Evolutionary conservation across 176 grass and related monocot species (phyloP).

Genomic region (Areca catechu): DNA sequence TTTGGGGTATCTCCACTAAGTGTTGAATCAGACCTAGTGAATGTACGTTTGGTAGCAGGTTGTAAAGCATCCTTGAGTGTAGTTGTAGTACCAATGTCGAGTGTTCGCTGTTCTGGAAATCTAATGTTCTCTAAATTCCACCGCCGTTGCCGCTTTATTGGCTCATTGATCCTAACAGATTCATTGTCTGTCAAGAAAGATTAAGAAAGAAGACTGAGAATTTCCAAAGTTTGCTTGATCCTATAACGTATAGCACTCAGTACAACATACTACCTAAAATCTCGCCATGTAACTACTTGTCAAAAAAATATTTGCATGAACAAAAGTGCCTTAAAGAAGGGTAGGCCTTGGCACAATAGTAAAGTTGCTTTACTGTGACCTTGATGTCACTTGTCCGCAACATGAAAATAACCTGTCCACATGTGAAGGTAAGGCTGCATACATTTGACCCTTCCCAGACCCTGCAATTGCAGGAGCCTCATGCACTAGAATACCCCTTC

Average conservation of each 20-base stretch:
- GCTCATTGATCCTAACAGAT: slow-evolving; percentile 38
- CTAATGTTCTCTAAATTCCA: slow-evolving; percentile 61
- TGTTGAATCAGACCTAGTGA: slow-evolving; percentile 64
- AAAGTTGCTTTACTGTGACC: no score
- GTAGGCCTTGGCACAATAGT: no score
- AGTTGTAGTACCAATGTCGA: slow-evolving; percentile 34
- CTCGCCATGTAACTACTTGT: no score
- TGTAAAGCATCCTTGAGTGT: slow-evolving; percentile 51
- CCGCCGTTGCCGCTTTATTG: slow-evolving; percentile 69
- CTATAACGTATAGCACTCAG: not conserved
- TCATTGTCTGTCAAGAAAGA: slow-evolving; percentile 36
- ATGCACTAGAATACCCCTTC: no score
- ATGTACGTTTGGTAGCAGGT: slow-evolving; percentile 42
- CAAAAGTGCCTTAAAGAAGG: no score
- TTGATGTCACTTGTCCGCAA: no score
- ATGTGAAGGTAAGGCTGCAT: no score
- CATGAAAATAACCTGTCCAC: no score
- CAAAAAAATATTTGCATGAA: no score
- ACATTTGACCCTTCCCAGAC: no score
- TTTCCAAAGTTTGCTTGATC: not conserved
- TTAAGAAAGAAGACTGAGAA: not conserved
- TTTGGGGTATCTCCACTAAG: slow-evolving; percentile 59
- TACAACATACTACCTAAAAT: no score
- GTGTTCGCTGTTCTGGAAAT: slow-evolving; percentile 42
- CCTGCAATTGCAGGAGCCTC: no score